Base-by-base conservation (phyloP, 805 yeast species). In the Yarrowia keelungensis region DNA sequence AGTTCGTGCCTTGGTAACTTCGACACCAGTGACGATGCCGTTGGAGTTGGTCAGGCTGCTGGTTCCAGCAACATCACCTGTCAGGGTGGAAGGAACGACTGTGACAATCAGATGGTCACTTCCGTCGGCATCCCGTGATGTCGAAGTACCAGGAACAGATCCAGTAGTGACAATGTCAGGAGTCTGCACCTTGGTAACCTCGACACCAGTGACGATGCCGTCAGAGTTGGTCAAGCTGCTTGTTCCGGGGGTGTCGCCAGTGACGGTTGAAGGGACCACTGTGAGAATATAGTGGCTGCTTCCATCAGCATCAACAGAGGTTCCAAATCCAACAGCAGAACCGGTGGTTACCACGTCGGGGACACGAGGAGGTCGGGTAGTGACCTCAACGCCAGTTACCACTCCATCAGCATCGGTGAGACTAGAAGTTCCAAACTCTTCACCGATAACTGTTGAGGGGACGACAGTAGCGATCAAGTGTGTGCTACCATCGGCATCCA, bases 131-230 rank as follows among this genome's bases (percentile, higher is more conserved):
- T 38, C 39, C 1, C 10, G 10, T 1, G 39, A 38, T 10, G 39
- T 38, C 1, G 39, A 7, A 8, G 54, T 49, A 1, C 54, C 54
- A 9, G 19, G 7, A 26, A n/a, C 54, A 22, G 50, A 12, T 16
- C 50, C 50, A 46, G 50, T 46, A 12, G 50, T 46, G n/a, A 46
- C 50, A 46, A 46, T 22, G 35, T 46, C 35, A 12, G 50, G 50
- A 2, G 3, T 16, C 26, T 16, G 50, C 12, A 35, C 4, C n/a
- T 12, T 3, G 3, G 50, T 46, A 8, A 47, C 51, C 5, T 12
- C 16, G 1, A 47, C 51, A 4, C 51, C 51, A 14, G 51, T 47
- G 16, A 47, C 51, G 11, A 47, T 15, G 7, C 51, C 51, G 12
- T 47, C 51, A 0, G 11, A 5, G 12, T 47, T 15, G 5, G 5